Evolutionary conservation across 441 rosid genomes (phyloP), one percentile per base, ranked within the genome.

Genomic region (Pelargonium myrrhifolium): DNA sequence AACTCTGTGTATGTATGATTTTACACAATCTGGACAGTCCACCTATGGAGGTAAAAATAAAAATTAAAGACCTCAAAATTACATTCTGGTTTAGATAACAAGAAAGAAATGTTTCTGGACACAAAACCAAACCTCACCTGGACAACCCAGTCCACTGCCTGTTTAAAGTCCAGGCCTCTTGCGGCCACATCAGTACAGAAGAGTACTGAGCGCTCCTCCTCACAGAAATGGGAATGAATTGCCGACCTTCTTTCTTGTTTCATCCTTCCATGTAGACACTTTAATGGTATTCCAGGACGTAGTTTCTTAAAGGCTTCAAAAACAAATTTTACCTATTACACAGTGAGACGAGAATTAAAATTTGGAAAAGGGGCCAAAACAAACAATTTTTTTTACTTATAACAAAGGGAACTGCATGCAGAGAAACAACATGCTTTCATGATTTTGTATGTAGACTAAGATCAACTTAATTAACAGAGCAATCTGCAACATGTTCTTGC

Each of bases 1-100:
- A 79, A 88, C 99, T 77, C 97, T 90, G 75, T 93, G 96, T 69
- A 91, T 89, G 86, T 91, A 93, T 67, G 97, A 85, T 65, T 85
- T 83, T 71, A 88, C 96, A 77, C 89, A 93, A 47, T 93, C 99
- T n/a, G 99, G 99, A 79, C 97, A 91, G 76, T 93, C 97, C 62
- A 87, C 80, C 99, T 93, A 81, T 17, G 61, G 60, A 51, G 53
- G 43, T 58, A 65, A 28, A 67, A 67, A 71, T 53, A n/a, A 15
- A 65, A 17, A 24, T 47, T 71, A 35, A 67, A 68, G 45, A 65
- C 62, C 42, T 65, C 47, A 65, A 42, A 22, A 8, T 31, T 6
- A 24, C 24, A 37, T 69, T 45, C 17, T 21, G 39, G 55, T 70
- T 64, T 9, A 17, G 6, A 6, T 0, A 31, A 45, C 17, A 45